Percentiles rank a stretch among this genome's conserved stretches.
phyloP scores from a whole-genome alignment of 2,329 filamentous ascomycete species.

The Mollisiaceae sp. region DNA sequence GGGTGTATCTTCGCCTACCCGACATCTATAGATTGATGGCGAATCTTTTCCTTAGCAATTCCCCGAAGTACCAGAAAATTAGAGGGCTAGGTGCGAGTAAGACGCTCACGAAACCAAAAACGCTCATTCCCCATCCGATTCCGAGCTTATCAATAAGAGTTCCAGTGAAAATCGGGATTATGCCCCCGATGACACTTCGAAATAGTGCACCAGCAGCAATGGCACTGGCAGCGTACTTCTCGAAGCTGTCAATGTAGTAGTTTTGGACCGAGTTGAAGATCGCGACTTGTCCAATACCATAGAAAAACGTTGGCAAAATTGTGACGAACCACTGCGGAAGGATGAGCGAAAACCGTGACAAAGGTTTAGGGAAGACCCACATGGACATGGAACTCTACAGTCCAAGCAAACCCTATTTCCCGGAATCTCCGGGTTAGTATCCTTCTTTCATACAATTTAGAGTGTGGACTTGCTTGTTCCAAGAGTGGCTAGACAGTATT shows the following conservation, averaged over 20 bases:
- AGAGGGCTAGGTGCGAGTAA: conserved; percentile 54
- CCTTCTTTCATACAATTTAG: neutral
- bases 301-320: conserved; percentile 55
- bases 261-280: conserved; percentile 59
- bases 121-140: conserved; percentile 55
- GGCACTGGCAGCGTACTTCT: conserved; percentile 54
- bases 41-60: conserved; percentile 51
- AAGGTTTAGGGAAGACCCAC: neutral
- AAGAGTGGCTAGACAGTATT: too few species aligned
- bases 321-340: conserved; percentile 55
- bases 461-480: too few species aligned
- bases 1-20: too few species aligned
- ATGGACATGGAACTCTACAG: conserved; percentile 56
- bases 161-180: conserved; percentile 53
- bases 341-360: neutral
- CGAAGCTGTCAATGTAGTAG: conserved; percentile 59
- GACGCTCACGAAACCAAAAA: conserved; percentile 52
- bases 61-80: conserved; percentile 54
- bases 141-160: conserved; percentile 50
- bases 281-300: conserved; percentile 56
- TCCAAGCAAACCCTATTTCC: conserved; percentile 56
- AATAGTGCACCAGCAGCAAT: conserved; percentile 56
- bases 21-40: conserved; percentile 41
- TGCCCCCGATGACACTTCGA: conserved; percentile 50
- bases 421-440: neutral